Percentiles rank a stretch among this genome's conserved stretches.
Evolutionary conservation across 345 rosid genomes (phyloP).

Genomic region (Mercurialis annua): DNA sequence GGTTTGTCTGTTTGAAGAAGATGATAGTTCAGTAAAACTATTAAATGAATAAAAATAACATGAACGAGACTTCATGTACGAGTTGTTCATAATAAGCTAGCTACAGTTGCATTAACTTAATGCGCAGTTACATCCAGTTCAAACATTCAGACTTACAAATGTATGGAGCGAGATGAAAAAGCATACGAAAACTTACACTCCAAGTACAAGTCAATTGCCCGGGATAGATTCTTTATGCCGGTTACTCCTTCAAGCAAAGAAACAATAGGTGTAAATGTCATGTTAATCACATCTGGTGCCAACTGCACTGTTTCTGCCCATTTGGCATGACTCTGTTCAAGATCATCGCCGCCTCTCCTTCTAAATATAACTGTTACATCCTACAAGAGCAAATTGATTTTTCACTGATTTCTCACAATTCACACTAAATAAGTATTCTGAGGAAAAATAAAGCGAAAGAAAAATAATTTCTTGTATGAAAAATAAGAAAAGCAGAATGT

Average conservation of each 20-base stretch:
- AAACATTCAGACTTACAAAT: not conserved
- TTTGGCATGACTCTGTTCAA: slow-evolving; percentile 86
- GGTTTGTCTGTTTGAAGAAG: slow-evolving; percentile 65
- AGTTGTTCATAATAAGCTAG: not conserved
- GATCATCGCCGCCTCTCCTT: slow-evolving; percentile 99
- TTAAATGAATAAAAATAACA: not conserved
- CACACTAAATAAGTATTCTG: not conserved
- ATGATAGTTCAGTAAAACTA: slow-evolving; percentile 10
- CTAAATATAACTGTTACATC: slow-evolving; percentile 95
- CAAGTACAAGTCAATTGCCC: slow-evolving; percentile 84
- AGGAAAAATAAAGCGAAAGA: slow-evolving; percentile 6
- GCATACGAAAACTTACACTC: slow-evolving; percentile 61
- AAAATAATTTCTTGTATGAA: not conserved
- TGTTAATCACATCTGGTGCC: slow-evolving; percentile 90
- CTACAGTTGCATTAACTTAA: not conserved
- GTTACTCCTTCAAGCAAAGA: slow-evolving; percentile 88
- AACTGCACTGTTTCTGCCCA: slow-evolving; percentile 77
- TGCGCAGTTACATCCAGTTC: not conserved
- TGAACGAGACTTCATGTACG: not conserved
- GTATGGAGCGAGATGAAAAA: not conserved
- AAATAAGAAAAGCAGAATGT: not conserved
- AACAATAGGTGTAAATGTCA: slow-evolving; percentile 83
- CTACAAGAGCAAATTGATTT: slow-evolving; percentile 53
- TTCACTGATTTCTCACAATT: slow-evolving; percentile 16
- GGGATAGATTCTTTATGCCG: slow-evolving; percentile 75